Base-by-base conservation (phyloP, 2,329 filamentous ascomycete genomes). In the Colletotrichum lentis region DNA sequence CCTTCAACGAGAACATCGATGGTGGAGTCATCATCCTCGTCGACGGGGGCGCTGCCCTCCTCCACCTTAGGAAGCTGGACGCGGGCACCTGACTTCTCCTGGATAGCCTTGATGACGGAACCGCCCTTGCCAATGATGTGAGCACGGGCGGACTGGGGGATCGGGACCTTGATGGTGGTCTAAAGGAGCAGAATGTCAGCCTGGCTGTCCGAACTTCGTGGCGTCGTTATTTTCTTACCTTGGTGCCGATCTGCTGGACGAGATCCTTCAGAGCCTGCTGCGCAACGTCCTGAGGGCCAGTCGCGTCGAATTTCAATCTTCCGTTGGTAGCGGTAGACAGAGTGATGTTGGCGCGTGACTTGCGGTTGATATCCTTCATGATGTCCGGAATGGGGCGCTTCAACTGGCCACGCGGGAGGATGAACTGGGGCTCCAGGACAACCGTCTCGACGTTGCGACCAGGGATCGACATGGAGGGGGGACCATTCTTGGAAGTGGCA, bases 41-140 rank as follows among this genome's bases (percentile, higher is more conserved):
- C 86, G 24, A 83, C 79, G 35, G 84, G 75, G 3, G 79, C 77
- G 41, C 83, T 82, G 61, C 80, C 82, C 27, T 92, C 90, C 49
- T 96, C 92, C 24, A 86, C 85, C 80, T 92, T 94, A 69, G 95
- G 94, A 69, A 99, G 88, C 77, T 97, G 93, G 75, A 99, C 94
- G 72, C 90, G 90, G 61, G 96, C 95, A 70, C 95, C 94, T 3
- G 94, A 96, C 79, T 91, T 91, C 78, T 95, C 92, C 80, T 95
- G 92, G 61, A 99, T 89, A 54, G 91, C 87, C 81, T 96, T 95
- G 77, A 99, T 96, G 70, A 91, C 95, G 31, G 93, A 88, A 67
- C 96, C 96, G 76, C 91, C 90, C 76, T 93, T 94, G 73, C 96
- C 96, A 77, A 99, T 98, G 79, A 99, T 94, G 79, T 95, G 91